Base-by-base conservation (phyloP, 108 stramenopile genomes). In the Mediolabrus comicus region DNA sequence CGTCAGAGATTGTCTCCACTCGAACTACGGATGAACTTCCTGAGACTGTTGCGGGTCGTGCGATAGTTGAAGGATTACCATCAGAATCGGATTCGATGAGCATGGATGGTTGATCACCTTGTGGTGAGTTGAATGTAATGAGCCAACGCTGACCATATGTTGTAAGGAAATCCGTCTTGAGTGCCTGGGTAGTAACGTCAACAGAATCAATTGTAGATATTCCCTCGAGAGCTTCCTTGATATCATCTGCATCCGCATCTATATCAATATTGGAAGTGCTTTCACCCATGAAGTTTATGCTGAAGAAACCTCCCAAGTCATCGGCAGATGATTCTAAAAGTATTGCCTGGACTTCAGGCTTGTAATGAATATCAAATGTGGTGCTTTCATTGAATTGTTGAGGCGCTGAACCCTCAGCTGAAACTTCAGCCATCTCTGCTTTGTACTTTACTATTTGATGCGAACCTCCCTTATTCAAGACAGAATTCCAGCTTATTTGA, bases 221-320 rank as follows among this genome's bases (percentile, higher is more conserved):
- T 63, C 62, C 64, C 59, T 87, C 83, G 1, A 87, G 74, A n/a
- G 74, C 72, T 17, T 53, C 39, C 35, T 79, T 75, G 3, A 87
- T 49, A 24, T 52, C 69, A 4, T 24, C 11, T 28, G 59, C 72
- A 31, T 54, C 33, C 1, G 81, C 61, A 34, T 80, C 70, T 19
- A 60, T 49, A 8, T 27, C 25, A 36, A 87, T 84, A 13, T 12
- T 19, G 3, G 53, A 35, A 2, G 86, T 67, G 1, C 35, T 25
- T 26, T 72, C 56, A 14, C 76, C 86, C 76, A 77, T 79, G 38
- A 70, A 81, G 38, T 58, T 39, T 11, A 82, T 55, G 14, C 13
- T 22, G 55, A 87, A 82, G 59, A 38, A 54, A 2, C 86, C 86
- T 14, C 75, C 72, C 49, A 84, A 46, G 51, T 84, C 81, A 34